Evolutionary conservation across 2,329 filamentous ascomycete species (phyloP).

Genomic region (Colletotrichum tabaci): DNA sequence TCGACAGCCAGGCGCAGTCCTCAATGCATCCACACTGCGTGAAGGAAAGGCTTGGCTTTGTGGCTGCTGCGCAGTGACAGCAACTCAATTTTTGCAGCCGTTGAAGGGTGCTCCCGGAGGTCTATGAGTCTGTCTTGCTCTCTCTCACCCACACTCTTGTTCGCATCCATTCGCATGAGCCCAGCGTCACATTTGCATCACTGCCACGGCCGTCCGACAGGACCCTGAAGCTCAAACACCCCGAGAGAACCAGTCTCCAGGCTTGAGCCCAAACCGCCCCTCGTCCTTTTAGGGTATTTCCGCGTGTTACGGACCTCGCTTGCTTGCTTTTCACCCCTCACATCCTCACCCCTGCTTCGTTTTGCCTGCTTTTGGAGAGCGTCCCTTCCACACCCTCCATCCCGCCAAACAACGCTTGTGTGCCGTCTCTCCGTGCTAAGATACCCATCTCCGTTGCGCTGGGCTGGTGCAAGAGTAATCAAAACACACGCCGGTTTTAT

Average conservation of each 20-base stretch:
- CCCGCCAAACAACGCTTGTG: constrained; percentile 31
- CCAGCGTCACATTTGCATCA: constrained; percentile 26
- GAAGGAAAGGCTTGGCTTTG: constrained; percentile 27
- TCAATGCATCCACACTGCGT: neutral
- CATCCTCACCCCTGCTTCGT: constrained; percentile 21
- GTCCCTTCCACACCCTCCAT: neutral
- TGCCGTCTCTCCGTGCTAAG: constrained; percentile 39
- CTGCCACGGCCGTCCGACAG: constrained; percentile 14
- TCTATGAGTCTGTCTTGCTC: neutral
- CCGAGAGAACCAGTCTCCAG: neutral
- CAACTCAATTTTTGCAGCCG: neutral
- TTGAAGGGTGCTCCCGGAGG: neutral
- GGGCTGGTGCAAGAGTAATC: constrained; percentile 23
- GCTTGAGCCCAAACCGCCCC: neutral
- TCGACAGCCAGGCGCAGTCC: constrained; percentile 16
- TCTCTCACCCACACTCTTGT: neutral
- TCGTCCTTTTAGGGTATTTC: constrained; percentile 8
- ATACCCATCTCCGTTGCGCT: constrained; percentile 20
- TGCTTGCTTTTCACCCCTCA: constrained; percentile 18
- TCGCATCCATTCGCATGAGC: constrained; percentile 10
- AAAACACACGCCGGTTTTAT: constrained; percentile 27
- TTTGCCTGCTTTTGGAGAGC: constrained; percentile 16
- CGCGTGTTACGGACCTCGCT: constrained; percentile 18
- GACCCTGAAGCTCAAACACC: constrained; percentile 26
- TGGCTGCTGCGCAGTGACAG: constrained; percentile 24